Evolutionary conservation across 148 eudicot genomes (phyloP), one percentile per base, ranked within the genome.

Genomic region (Polygonum maritimum): DNA sequence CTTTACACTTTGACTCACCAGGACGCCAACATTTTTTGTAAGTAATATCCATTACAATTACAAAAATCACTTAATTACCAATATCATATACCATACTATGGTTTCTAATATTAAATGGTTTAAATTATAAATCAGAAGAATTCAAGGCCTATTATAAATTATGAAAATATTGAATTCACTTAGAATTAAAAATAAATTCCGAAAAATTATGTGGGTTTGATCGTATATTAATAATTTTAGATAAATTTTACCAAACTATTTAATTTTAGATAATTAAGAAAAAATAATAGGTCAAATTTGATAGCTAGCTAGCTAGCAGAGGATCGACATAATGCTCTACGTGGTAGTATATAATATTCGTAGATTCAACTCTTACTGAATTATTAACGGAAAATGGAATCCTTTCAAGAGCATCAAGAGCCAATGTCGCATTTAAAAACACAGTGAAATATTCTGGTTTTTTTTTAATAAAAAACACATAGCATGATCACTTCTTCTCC

Each of bases 391-490:
- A 60, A 67, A 1, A 35, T 35, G 71, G 44, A 36, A 67, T 67
- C 71, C 21, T 35, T 67, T 67, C 21, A 67, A 67, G 71, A 67
- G 44, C 38, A 67, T 67, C 71, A 67, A 67, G 41, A 35, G 71
- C 19, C 71, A 67, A 67, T 67, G 2, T 19, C 36, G 10, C 71
- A 67, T 67, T 67, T 67, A 35, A 35, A 65, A 65, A 31, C 13
- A 65, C 7, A 12, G 26, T 8, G 16, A 11, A 63, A 26, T 26
- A 26, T 26, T 4, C 12, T 31, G 14, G 13, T 35, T 13, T 18
- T 3, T 14, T 4, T 3, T 14, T 4, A 15, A 51, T 41, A 5
- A 41, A 41, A 5, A 7, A 6, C 8, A 1, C 45, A 1, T 41
- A 57, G 0, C 21, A 55, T n/a, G 10, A n/a, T 54, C 18, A 54